Conservation (phyloP, 129 eudicot genomes). For the Silybum marianum region DNA sequence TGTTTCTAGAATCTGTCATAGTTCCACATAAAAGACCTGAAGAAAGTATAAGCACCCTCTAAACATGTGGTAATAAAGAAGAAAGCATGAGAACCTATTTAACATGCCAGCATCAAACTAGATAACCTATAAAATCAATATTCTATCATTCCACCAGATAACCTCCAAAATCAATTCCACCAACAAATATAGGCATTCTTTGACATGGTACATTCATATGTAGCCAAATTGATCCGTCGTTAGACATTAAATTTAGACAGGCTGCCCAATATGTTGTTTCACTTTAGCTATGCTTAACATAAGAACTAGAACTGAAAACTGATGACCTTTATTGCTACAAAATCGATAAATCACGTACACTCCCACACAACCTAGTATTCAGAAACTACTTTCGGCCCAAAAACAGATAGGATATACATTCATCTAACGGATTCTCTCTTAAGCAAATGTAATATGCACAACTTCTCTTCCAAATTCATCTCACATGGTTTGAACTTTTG, state of each 20-base stretch:
- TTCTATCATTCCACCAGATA: not conserved
- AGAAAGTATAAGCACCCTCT: not conserved
- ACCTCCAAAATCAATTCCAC: not conserved
- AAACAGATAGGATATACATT: not conserved
- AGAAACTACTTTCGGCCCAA: not conserved
- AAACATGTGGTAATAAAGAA: not conserved
- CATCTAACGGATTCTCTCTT: not conserved
- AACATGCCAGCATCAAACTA: not conserved
- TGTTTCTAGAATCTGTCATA: no score
- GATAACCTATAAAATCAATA: not conserved
- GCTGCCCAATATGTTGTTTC: not conserved
- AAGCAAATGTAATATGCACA: constrained; percentile 1
- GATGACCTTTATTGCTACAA: not conserved
- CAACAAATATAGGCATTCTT: not conserved
- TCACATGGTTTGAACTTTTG: not conserved
- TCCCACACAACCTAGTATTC: not conserved
- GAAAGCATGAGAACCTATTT: not conserved
- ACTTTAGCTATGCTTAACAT: not conserved
- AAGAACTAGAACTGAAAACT: not conserved
- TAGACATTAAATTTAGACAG: not conserved
- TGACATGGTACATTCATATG: not conserved
- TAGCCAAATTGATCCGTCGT: not conserved
- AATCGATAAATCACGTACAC: not conserved
- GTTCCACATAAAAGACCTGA: not conserved
- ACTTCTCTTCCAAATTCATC: not conserved